Evolutionary conservation across 1,284 basidiomycete genomes (phyloP), one percentile per base, ranked within the genome.

Genomic region (Ganoderma multipileum): DNA sequence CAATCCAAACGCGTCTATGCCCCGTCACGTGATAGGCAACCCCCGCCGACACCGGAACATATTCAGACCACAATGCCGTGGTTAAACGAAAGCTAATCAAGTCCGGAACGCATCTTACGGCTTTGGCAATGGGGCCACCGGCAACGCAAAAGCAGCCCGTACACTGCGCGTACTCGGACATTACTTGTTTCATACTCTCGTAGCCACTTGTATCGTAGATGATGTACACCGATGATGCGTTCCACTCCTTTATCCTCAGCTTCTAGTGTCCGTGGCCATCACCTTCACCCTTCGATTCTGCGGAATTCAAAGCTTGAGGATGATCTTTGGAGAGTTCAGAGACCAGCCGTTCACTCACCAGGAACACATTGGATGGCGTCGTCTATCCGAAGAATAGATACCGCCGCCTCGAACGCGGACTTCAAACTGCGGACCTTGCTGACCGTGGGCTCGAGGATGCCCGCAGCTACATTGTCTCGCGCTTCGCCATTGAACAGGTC

Each of bases 371-470:
- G 93, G 71, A 95, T 95, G 30, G 93, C 93, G 83, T 98, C 97
- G 80, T 99, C 97, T 78, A 99, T 99, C 70, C 98, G 90, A 78
- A 99, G 83, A 74, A 99, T 83, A 70, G 95, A 95, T 38, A 98
- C 97, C 11, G 97, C 96, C 18, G 98, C 97, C 82, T 99, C 98
- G 73, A 98, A 95, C 26, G 97, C 97, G 63, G 92, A 95, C 86
- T 99, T 99, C 80, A 99, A 83, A 79, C 94, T 97, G 82, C 95
- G 94, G 72, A 99, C 94, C 83, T 99, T 99, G 86, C 93, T 95
- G 81, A 99, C 89, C 7, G 97, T 98, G 2, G 98, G 98, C 83
- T 99, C 98, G 64, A 99, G 85, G 30, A 99, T 91, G 55, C 98
- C 98, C 11, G 96, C 95, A 65, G 90, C 85, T 65, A 98, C 90